A percentile compares a stretch with the other conserved stretches of the same genome.
These are phyloP conservation scores for Triticum dicoccoides DNA, from an alignment of 176 grass and related monocot genomes.

Conservation along the genomic window DNA sequence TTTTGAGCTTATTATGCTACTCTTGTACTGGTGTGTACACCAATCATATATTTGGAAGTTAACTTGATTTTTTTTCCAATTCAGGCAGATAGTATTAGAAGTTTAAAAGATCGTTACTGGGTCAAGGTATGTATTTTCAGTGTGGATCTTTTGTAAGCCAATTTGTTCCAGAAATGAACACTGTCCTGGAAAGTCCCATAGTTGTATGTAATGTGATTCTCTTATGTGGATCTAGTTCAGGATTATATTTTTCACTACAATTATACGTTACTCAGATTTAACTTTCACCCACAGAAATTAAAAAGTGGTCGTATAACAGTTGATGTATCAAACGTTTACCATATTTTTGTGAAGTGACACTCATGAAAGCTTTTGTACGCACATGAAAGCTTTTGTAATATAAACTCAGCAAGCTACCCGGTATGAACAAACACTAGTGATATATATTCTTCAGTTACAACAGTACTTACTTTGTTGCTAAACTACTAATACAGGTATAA, in stretches of 20 bases:
- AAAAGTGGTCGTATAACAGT: not conserved
- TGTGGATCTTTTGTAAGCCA: not conserved
- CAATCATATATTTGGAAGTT: conserved; percentile 9
- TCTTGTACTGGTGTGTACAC: not conserved
- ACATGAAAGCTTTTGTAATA: not conserved
- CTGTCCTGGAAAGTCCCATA: not conserved
- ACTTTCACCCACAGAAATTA: not conserved
- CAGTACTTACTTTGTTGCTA: not conserved
- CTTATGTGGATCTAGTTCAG: not conserved
- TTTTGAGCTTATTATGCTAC: not conserved
- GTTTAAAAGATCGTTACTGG: conserved; percentile 77
- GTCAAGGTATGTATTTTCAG: conserved; percentile 70
- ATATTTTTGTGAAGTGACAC: conserved; percentile 20
- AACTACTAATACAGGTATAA: not conserved
- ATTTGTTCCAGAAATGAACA: not conserved
- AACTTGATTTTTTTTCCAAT: not conserved
- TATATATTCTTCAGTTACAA: conserved; percentile 10
- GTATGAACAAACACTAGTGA: not conserved
- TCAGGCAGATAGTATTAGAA: conserved; percentile 71
- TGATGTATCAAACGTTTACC: conserved; percentile 6
- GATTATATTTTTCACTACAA: not conserved
- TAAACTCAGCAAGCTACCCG: not conserved
- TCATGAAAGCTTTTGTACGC: not conserved
- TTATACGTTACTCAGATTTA: not conserved
- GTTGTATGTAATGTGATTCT: not conserved